Percentiles rank a stretch among this genome's conserved stretches.
phyloP scores from a whole-genome alignment of 768 basidiomycete genomes.

The Favolaschia claudopus region DNA sequence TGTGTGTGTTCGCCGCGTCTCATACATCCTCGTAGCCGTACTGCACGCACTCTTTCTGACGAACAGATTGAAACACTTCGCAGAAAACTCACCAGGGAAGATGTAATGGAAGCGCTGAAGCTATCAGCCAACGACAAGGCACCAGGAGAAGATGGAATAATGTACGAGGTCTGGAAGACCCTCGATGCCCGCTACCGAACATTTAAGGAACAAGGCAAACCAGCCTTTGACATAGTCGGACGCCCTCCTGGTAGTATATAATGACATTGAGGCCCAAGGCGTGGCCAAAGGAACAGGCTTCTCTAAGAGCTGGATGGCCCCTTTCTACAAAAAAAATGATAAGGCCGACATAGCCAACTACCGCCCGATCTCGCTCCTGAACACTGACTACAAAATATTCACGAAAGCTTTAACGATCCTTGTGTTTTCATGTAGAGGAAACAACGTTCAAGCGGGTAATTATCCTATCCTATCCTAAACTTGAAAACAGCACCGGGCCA shows the following conservation, averaged over 20 bases:
- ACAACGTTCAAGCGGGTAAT: too few relatives aligned
- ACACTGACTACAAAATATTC: slow-evolving; percentile 28
- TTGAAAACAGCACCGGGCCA: too few relatives aligned
- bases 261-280: slow-evolving; percentile 18
- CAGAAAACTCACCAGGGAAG: background rate
- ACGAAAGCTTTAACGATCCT: slow-evolving; percentile 24
- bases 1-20: too few relatives aligned
- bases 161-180: slow-evolving; percentile 29
- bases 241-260: slow-evolving; percentile 2
- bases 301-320: slow-evolving; percentile 33
- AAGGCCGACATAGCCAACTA: slow-evolving; percentile 30
- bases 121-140: slow-evolving; percentile 10
- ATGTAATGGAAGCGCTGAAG: slow-evolving; percentile 11
- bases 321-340: slow-evolving; percentile 42
- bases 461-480: too few relatives aligned
- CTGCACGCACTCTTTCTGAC: too few relatives aligned
- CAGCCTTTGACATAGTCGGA: slow-evolving; percentile 13
- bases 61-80: background rate
- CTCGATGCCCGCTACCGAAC: background rate
- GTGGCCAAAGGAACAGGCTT: slow-evolving; percentile 9
- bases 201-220: background rate
- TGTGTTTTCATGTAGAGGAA: too few relatives aligned
- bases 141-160: slow-evolving; percentile 20
- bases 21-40: too few relatives aligned
- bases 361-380: slow-evolving; percentile 29